These are phyloP conservation scores for Fusarium oligoseptatum DNA, from an alignment of 2,329 filamentous ascomycete species.

Conservation along the genomic window DNA sequence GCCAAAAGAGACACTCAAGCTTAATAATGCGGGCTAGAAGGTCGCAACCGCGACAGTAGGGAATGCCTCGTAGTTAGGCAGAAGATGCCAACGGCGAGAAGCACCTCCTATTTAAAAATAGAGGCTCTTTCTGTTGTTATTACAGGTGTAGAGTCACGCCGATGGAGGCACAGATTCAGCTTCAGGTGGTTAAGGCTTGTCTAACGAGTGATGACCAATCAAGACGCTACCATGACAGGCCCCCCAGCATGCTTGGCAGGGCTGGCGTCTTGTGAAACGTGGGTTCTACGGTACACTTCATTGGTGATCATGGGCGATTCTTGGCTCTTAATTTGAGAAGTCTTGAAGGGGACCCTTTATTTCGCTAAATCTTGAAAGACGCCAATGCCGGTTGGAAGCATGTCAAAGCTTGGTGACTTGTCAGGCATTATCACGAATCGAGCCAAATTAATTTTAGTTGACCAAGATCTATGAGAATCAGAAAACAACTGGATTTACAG, in stretches of 20 bases:
- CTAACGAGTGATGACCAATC: not conserved
- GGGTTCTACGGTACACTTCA: not conserved
- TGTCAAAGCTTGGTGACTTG: not conserved
- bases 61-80: not conserved
- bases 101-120: not conserved
- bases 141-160: not conserved
- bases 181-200: not conserved
- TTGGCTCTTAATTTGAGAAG: not conserved
- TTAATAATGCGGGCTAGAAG: not conserved
- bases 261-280: not conserved
- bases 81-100: not conserved
- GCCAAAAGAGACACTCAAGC: not conserved
- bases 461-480: no score
- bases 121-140: no score
- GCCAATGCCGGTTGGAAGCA: accelerated
- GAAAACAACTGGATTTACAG: no score
- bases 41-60: not conserved
- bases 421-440: not conserved
- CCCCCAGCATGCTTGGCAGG: not conserved
- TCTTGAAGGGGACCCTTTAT: not conserved
- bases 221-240: not conserved
- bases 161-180: not conserved
- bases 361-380: not conserved
- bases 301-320: not conserved
- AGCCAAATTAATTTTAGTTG: not conserved